Evolutionary conservation across 495 filamentous ascomycete genomes (phyloP), one percentile per base, ranked within the genome.

Genomic region (Amorphotheca resinae): DNA sequence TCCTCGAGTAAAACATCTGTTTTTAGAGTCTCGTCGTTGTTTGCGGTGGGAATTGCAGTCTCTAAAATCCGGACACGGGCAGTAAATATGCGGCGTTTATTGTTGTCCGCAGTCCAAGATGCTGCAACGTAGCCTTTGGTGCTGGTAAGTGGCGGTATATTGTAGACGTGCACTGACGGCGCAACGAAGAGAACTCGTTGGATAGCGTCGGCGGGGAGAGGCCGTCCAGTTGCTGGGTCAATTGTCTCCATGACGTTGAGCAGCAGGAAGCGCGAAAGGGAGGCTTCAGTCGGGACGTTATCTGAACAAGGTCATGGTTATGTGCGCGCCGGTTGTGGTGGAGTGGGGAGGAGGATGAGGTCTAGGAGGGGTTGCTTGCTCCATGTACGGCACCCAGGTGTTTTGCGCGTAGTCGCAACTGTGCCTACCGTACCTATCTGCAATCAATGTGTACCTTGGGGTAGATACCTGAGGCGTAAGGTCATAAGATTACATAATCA

Each of bases 11-110:
- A 61, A 48, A 88, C 72, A 54, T 84, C 80, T 7, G 75, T 73
- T 53, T 75, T 76, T 14, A 88, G 62, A 26, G 63, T 67, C 46
- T 81, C 74, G 22, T 61, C 56, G 36, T 57, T 51, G 34, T 32
- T 40, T 33, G 50, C 25, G n/a, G 51, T 45, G 23, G 58, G 61
- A 38, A 77, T 60, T 1, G 79, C 70, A 20, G 81, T 87, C 60
- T 91, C 84, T 57, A 91, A 64, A 44, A 89, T 68, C 53, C 85
- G 82, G 3, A 88, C 59, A 17, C 84, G 79, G 41, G 79, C 80
- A 41, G 83, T 88, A 67, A 89, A 88, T 62, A 89, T 87, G 52
- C 78, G 74, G 22, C 74, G 70, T 38, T 67, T 60, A 51, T 77
- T 76, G 48, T 73, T 70, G 45, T 77, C 66, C 40, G 72, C 66